Conservation (phyloP, 352 stramenopile genomes). For the Phytophthora pluvialis region DNA sequence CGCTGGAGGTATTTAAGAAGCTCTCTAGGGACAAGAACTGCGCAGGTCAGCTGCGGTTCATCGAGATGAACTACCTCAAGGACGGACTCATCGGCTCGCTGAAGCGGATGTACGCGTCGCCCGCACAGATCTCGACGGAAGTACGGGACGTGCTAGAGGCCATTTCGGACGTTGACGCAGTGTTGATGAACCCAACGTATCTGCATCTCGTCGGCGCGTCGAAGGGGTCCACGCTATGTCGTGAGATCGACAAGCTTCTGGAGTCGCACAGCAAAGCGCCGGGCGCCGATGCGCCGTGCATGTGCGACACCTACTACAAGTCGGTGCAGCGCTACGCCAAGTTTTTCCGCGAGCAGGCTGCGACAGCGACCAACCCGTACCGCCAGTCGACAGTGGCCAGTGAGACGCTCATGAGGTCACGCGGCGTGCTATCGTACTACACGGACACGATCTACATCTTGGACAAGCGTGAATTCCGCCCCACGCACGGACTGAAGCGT, state of each 20-base stretch:
- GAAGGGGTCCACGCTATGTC: conserved; percentile 55
- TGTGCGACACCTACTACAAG: conserved; percentile 76
- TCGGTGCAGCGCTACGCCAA: conserved; percentile 74
- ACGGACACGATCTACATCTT: conserved; percentile 84
- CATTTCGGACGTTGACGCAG: conserved; percentile 74
- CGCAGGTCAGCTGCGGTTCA: conserved; percentile 60
- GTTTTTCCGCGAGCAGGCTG: conserved; percentile 64
- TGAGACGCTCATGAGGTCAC: conserved; percentile 77
- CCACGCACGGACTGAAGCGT: conserved; percentile 64
- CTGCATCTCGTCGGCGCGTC: conserved; percentile 62
- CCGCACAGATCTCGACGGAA: conserved; percentile 65
- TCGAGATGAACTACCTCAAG: conserved; percentile 75
- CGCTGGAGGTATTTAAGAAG: conserved; percentile 65
- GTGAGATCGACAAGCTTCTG: conserved; percentile 66
- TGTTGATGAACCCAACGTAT: conserved; percentile 67
- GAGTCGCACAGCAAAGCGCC: conserved; percentile 49
- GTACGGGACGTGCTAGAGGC: conserved; percentile 75
- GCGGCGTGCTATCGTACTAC: conserved; percentile 80
- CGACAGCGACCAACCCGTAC: conserved; percentile 32
- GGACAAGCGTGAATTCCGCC: conserved; percentile 81
- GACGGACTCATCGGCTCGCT: conserved; percentile 63
- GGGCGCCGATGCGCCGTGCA: conserved; percentile 51
- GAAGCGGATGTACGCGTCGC: conserved; percentile 69
- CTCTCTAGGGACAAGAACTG: conserved; percentile 56
- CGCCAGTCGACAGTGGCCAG: conserved; percentile 76